These are phyloP conservation scores for Porcisia hertigi DNA, from an alignment of 208 protist genomes.

Conservation along the genomic window DNA sequence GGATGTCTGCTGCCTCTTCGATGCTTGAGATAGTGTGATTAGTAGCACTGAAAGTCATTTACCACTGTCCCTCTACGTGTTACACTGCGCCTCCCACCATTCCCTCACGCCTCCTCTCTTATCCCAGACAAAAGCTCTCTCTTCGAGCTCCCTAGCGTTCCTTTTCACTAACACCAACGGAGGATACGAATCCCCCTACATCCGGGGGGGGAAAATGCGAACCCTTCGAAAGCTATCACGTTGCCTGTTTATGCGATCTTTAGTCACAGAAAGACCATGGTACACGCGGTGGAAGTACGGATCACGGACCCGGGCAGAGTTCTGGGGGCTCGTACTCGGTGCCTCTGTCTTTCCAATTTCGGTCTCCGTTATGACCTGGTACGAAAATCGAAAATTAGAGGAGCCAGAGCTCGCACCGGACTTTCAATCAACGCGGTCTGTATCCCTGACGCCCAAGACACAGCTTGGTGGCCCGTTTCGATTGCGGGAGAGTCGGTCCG, in stretches of 20 bases:
- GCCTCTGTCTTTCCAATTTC: conserved; percentile 62
- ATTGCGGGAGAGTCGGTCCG: conserved; percentile 59
- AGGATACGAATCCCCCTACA: neutral
- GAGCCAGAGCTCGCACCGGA: conserved; percentile 45
- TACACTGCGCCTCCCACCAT: neutral
- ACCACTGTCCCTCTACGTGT: neutral
- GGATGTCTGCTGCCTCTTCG: neutral
- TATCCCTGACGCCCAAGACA: conserved; percentile 44
- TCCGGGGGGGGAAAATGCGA: neutral
- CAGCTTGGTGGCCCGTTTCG: conserved; percentile 75
- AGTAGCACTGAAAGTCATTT: neutral
- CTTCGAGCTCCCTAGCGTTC: neutral
- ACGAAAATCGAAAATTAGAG: conserved; percentile 40
- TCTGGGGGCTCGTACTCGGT: conserved; percentile 57
- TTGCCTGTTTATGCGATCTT: conserved; percentile 6
- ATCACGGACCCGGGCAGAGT: conserved; percentile 65
- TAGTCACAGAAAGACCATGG: conserved; percentile 7
- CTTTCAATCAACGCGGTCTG: conserved; percentile 44
- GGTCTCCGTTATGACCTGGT: conserved; percentile 49
- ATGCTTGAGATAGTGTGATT: too few relatives aligned
- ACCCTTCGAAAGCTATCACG: neutral
- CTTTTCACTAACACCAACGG: neutral
- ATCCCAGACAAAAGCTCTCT: neutral
- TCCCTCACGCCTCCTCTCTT: neutral
- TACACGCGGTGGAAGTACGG: conserved; percentile 29